These are phyloP conservation scores for Pyricularia grisea DNA, from an alignment of 2,329 filamentous ascomycete species.

Conservation along the genomic window DNA sequence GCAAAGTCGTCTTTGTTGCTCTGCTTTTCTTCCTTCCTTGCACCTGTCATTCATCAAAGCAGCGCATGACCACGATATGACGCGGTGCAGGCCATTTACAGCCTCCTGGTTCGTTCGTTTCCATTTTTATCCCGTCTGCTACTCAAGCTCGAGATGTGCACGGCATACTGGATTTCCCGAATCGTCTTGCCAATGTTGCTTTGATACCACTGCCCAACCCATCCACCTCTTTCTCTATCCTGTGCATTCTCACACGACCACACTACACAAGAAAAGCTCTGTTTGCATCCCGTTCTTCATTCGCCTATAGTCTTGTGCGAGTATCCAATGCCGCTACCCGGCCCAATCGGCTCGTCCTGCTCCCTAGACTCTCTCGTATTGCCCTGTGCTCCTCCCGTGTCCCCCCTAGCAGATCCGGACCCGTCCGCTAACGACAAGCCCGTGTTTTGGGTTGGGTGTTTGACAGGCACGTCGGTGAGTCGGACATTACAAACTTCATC, in stretches of 20 bases:
- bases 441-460: not conserved
- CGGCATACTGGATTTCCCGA: not conserved
- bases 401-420: not conserved
- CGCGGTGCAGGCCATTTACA: not conserved
- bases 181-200: not conserved
- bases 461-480: slow-evolving; percentile 65
- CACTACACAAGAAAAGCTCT: not conserved
- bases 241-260: not conserved
- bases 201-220: not conserved
- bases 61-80: not conserved
- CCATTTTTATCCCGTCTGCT: not conserved
- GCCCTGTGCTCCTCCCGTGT: not conserved
- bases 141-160: not conserved
- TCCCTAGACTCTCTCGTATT: not conserved
- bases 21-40: slow-evolving; percentile 5
- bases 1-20: not conserved
- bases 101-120: not conserved
- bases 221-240: not conserved
- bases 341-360: not conserved
- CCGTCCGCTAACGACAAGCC: not conserved
- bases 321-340: not conserved
- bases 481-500: slow-evolving; percentile 83
- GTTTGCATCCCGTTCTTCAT: not conserved
- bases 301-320: not conserved
- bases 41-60: not conserved